Evolutionary conservation across 306 rosid species (phyloP), one percentile per base, ranked within the genome.

Genomic region (Macrotyloma uniflorum): DNA sequence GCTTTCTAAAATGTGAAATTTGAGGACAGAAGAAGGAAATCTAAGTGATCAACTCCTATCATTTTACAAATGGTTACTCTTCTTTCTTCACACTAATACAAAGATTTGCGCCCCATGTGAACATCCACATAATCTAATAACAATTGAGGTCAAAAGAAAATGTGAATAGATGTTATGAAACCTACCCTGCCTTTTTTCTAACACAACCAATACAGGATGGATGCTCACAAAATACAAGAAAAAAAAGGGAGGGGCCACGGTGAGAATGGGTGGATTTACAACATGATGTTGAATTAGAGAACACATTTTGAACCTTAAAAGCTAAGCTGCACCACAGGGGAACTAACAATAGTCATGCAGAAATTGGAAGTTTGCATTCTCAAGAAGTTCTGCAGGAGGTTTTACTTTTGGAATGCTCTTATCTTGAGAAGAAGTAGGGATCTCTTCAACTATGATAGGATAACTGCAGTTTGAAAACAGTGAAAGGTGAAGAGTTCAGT

Each of bases 301-400:
- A 70, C 70, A 79, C 62, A 57, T n/a, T 72, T 78, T 47, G 50
- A 85, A 65, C 73, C 80, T 46, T 36, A 57, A 19, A 78, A 67
- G 55, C 65, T 58, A 72, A 47, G 84, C 67, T 43, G 80, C 75
- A 83, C 43, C 54, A 68, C 24, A 57, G 20, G 67, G 64, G 67
- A 35, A 69, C 63, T 72, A 84, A 22, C 4, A 49, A 79, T 79
- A 91, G 30, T 94, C 97, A 83, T 79, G 91, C 76, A 93, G 90
- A 87, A 95, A 95, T 81, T 91, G 90, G 91, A 95, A 95, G 82
- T 80, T 76, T 42, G 96, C 66, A 84, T 85, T 75, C 83, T 86
- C 83, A 40, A 90, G 84, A 65, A 95, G 91, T 82, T 88, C 90
- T 16, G 69, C 83, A 10, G 99, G 99, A 75, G 86, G 87, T 81